Conservation (phyloP, 306 rosid genomes). For the Psophocarpus tetragonolobus region DNA sequence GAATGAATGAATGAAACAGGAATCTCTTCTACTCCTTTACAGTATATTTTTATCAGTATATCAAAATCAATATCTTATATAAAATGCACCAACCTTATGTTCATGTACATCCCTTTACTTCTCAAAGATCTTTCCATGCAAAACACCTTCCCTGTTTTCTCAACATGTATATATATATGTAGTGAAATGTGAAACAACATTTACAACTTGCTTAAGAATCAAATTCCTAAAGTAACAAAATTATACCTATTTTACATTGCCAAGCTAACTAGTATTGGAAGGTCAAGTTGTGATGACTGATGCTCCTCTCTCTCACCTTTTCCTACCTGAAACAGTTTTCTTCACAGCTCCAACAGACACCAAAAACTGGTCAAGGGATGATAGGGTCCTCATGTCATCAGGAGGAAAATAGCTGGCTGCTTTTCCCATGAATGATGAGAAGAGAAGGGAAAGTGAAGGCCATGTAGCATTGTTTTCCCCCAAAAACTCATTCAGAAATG, state of each 20-base stretch:
- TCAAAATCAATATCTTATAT: not conserved
- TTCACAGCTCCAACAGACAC: conserved; percentile 94
- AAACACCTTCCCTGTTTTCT: not conserved
- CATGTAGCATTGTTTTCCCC: conserved; percentile 51
- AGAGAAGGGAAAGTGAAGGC: conserved; percentile 70
- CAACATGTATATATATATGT: conserved; percentile 6
- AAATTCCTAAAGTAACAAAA: conserved; percentile 34
- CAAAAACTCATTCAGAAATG: conserved; percentile 82
- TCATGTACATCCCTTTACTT: not conserved
- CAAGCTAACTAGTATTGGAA: conserved; percentile 16
- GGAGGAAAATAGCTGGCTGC: conserved; percentile 95
- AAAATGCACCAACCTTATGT: conserved; percentile 14
- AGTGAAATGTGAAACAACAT: conserved; percentile 23
- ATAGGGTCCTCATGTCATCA: conserved; percentile 92
- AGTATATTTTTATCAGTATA: too few relatives aligned
- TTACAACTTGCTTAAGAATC: conserved; percentile 34
- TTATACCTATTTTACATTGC: conserved; percentile 32
- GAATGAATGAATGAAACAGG: too few relatives aligned
- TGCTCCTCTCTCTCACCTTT: conserved; percentile 41
- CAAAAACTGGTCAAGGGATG: conserved; percentile 84
- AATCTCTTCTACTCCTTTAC: too few relatives aligned
- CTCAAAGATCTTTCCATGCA: not conserved
- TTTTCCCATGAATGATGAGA: conserved; percentile 82
- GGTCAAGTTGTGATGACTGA: conserved; percentile 11
- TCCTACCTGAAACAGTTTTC: conserved; percentile 84